Evolutionary conservation across 345 rosid species (phyloP).

Genomic region (Salix dunnii): DNA sequence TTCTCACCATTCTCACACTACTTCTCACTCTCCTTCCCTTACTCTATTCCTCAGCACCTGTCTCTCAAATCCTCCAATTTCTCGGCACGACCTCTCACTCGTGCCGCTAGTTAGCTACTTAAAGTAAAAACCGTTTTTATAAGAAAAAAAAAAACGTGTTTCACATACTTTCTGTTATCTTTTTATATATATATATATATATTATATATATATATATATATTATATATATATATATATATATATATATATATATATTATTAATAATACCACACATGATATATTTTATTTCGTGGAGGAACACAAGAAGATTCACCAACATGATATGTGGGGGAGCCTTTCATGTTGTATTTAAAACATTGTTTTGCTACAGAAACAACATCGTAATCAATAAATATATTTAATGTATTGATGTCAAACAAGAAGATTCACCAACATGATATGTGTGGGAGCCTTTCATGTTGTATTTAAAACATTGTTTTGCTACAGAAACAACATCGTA

Average conservation of each 20-base stretch:
- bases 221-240: too few species aligned
- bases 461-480: too few species aligned
- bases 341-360: too few species aligned
- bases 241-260: too few species aligned
- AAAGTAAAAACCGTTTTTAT: background rate
- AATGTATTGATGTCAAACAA: too few species aligned
- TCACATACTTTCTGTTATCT: background rate
- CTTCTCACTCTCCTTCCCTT: background rate
- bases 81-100: background rate
- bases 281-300: background rate
- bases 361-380: too few species aligned
- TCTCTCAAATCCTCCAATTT: background rate
- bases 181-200: too few species aligned
- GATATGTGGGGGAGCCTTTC: background rate
- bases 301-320: background rate
- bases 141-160: constrained; percentile 24
- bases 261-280: too few species aligned
- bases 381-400: too few species aligned
- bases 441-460: too few species aligned
- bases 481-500: too few species aligned
- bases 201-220: too few species aligned
- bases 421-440: background rate
- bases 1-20: constrained; percentile 41
- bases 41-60: background rate
- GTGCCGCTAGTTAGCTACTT: constrained; percentile 6